Base-by-base conservation (phyloP, 495 filamentous ascomycete species). In the Penicillium silybi region DNA sequence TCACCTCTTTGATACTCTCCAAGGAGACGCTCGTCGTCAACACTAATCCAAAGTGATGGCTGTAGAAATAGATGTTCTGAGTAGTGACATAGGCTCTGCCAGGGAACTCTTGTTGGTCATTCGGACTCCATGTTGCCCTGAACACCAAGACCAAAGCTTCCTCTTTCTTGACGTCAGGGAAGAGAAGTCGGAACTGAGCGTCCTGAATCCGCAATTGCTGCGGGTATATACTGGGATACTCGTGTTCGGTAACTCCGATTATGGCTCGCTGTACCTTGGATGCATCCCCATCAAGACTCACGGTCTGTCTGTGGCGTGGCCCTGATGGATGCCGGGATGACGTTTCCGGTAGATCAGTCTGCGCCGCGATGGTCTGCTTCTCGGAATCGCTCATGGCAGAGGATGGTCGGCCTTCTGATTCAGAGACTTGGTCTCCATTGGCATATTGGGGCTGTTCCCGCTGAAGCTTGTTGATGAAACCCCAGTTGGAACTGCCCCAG, bases 11-110 rank as follows among this genome's bases (percentile, higher is more conserved):
- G 52, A 97, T 87, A 48, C 71, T 81, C n/a, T 82, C 77, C 40
- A 98, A 75, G 32, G 78, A 80, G 29, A 89, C 79, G 17, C 79
- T 80, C 29, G 89, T 88, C 1, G 89, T 90, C 41, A 97, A 74
- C 0, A 96, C 89, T 23, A 98, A 76, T n/a, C 93, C 93, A 59
- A 95, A 80, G 57, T 96, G 86, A 64, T 97, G 84, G 46, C 91
- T 95, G 71, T 96, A 98, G 65, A 98, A 98, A 62, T 95, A 97
- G 53, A 97, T 81, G 29, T 91, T 85, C 44, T 82, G 82, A 4
- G 83, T 78, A 1, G 95, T 97, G 41, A 96, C 85, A 65, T 92
- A 98, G 18, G 91, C 86, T 47, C 93, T 78, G 0, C 93, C 95
- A 39, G 92, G 87, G 48, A 91, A 87, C 46, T 90, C 86, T 69